Base-by-base conservation (phyloP, 1,139 yeast genomes). In the Candida tetrigidarum region DNA sequence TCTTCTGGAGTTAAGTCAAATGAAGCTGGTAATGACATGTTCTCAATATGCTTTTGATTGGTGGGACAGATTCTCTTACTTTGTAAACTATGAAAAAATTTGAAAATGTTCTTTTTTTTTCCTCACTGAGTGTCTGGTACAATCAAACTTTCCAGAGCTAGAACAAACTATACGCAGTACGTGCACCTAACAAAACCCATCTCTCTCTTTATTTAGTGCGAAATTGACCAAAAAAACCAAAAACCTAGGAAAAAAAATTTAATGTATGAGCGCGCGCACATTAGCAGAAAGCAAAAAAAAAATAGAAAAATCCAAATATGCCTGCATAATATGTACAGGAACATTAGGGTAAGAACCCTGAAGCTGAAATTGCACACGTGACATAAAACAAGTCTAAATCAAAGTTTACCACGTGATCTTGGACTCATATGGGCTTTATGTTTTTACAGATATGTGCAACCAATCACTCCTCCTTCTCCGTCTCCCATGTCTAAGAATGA, bases 1-100 rank as follows among this genome's bases (percentile, higher is more conserved):
- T 93, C 99, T 83, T 92, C 97, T 80, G 95, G 92, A 77, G 97
- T 85, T 77, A 84, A 83, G 72, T 80, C 93, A 80, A 88, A 88
- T 74, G 92, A 83, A 80, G 89, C 90, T 78, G 89, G 90, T 77
- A 82, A 79, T 72, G 95, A 86, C 95, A 86, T 86, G 64, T 62
- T 70, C 33, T 35, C 41, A 37, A 27, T 37, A 37, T 37, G 40
- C 37, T 26, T 36, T 26, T 46, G 42, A 29, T 33, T 42, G 43
- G 40, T 19, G 41, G 20, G 37, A 25, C 33, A 42, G 33, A n/a
- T n/a, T n/a, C n/a, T n/a, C n/a, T 33, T 38, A 33, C 37, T 39
- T 34, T 28, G 37, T 32, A 40, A 34, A 38, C 35, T 23, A 29
- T 34, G 38, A 41, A 40, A 28, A 37, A 37, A 37, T 37, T 37